phyloP scores from a whole-genome alignment of 139 green algal species.

The Trebouxia sp. region DNA sequence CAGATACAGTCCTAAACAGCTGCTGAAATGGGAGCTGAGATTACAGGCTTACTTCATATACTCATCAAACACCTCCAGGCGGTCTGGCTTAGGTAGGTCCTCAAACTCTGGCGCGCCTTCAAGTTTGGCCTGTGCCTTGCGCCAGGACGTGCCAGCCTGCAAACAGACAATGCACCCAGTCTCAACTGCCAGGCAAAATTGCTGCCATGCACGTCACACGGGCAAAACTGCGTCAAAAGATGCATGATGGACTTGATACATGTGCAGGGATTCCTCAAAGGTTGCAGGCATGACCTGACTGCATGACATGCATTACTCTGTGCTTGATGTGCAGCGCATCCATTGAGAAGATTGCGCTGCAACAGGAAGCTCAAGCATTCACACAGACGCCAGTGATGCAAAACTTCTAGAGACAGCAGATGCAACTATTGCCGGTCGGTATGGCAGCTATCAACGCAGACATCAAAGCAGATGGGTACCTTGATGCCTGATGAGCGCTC shows the following conservation, averaged over 20 bases:
- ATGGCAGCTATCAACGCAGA: background rate
- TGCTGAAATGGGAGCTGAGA: background rate
- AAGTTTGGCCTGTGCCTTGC: constrained; percentile 65
- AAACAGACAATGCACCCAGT: background rate
- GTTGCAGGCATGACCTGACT: background rate
- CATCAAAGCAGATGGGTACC: background rate
- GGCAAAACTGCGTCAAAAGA: too few species aligned
- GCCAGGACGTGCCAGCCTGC: constrained; percentile 57
- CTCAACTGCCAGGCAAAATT: background rate
- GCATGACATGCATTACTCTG: background rate
- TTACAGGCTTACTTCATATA: constrained; percentile 51
- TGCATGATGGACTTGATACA: too few species aligned
- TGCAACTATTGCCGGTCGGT: too few species aligned
- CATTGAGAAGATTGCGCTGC: too few species aligned
- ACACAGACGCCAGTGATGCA: too few species aligned
- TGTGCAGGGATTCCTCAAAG: background rate
- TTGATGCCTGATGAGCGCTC: constrained; percentile 38
- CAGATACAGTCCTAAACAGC: too few species aligned
- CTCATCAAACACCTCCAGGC: constrained; percentile 78
- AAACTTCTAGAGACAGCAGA: too few species aligned
- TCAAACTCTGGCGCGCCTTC: constrained; percentile 71
- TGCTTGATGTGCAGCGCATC: too few species aligned
- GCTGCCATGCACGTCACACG: background rate
- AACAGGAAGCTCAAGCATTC: too few species aligned
- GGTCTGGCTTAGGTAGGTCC: constrained; percentile 69